Conservation (phyloP, 106 monocot genomes). For the Dendrobium catenatum region DNA sequence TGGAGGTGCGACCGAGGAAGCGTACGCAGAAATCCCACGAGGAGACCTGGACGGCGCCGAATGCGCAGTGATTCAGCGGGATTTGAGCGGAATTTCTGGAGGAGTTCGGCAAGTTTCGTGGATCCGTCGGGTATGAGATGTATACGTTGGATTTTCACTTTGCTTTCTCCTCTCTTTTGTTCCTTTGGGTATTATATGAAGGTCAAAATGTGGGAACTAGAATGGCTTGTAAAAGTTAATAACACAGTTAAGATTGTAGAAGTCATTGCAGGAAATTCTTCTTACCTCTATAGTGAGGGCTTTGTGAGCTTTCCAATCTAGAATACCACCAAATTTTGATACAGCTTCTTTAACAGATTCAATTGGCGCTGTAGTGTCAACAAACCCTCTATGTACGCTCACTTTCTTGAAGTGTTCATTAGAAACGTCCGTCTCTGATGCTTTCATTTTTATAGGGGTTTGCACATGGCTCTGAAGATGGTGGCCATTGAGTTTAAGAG, state of each 20-base stretch:
- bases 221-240: not conserved
- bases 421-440: slow-evolving; percentile 3
- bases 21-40: too few relatives aligned
- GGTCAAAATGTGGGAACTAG: too few relatives aligned
- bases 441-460: not conserved
- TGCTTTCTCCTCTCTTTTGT: too few relatives aligned
- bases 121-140: too few relatives aligned
- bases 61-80: too few relatives aligned
- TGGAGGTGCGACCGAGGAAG: too few relatives aligned
- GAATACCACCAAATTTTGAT: slow-evolving; percentile 49
- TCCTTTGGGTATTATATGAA: too few relatives aligned
- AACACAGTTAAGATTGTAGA: not conserved
- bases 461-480: not conserved
- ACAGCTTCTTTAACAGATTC: slow-evolving; percentile 65
- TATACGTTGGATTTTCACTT: too few relatives aligned
- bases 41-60: too few relatives aligned
- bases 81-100: too few relatives aligned
- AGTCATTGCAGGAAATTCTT: not conserved
- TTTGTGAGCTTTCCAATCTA: slow-evolving; percentile 69
- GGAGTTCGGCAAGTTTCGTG: too few relatives aligned
- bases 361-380: slow-evolving; percentile 58
- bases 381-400: slow-evolving; percentile 21
- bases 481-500: not conserved
- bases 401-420: slow-evolving; percentile 10
- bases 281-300: slow-evolving; percentile 39